These are phyloP conservation scores for Triglochin maritima DNA, from an alignment of 106 monocot species.

Conservation along the genomic window DNA sequence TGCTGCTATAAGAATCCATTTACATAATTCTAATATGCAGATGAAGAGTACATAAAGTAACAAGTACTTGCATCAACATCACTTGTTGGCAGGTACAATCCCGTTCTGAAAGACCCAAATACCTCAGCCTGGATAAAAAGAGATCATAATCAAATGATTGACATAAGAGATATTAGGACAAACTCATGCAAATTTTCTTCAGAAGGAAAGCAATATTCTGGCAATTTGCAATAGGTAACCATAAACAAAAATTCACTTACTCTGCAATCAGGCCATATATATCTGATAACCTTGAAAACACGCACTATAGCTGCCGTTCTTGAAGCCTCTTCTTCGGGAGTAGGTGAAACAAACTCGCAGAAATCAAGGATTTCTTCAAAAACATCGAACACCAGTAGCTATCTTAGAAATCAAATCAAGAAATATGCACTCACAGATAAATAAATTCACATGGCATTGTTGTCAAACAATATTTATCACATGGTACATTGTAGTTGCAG, in stretches of 20 bases:
- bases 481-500: too few relatives aligned
- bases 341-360: constrained; percentile 73
- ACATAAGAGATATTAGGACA: background rate
- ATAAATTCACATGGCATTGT: background rate
- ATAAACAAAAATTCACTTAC: constrained; percentile 14
- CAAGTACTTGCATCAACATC: constrained; percentile 64
- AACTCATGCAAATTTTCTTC: background rate
- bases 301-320: constrained; percentile 54
- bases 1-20: background rate
- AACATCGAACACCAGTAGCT: background rate
- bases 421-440: background rate
- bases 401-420: background rate
- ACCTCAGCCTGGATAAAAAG: constrained; percentile 64
- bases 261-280: constrained; percentile 92
- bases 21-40: background rate
- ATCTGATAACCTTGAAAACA: constrained; percentile 71
- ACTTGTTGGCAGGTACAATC: constrained; percentile 86
- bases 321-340: constrained; percentile 67
- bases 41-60: background rate
- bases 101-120: constrained; percentile 91
- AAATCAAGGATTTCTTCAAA: constrained; percentile 90
- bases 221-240: too few relatives aligned
- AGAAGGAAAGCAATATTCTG: background rate
- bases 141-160: constrained; percentile 2
- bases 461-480: background rate